A percentile compares a stretch with the other conserved stretches of the same genome.
Conservation (phyloP, 2,329 filamentous ascomycete species). For the Geosmithia morbida region DNA sequence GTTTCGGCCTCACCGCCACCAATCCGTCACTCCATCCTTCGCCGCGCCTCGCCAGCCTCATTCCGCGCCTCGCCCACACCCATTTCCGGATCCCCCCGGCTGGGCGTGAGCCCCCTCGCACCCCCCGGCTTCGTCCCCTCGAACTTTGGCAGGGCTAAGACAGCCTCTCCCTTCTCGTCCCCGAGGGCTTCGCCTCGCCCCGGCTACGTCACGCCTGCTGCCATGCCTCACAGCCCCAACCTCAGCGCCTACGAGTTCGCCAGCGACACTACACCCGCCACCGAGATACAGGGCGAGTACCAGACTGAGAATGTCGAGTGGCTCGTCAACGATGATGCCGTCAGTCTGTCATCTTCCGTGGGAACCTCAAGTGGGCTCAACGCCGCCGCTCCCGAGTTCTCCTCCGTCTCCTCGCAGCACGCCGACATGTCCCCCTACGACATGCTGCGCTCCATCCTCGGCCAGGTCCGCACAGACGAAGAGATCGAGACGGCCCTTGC, state of each 20-base stretch:
- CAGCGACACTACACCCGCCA: slow-evolving; percentile 64
- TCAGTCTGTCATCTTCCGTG: slow-evolving; percentile 63
- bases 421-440: slow-evolving; percentile 96
- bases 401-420: slow-evolving; percentile 42
- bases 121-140: slow-evolving; percentile 73
- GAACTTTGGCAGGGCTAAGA: slow-evolving; percentile 57
- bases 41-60: slow-evolving; percentile 80
- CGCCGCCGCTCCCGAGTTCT: slow-evolving; percentile 68
- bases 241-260: slow-evolving; percentile 91
- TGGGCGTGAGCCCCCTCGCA: slow-evolving; percentile 68
- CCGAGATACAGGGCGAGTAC: slow-evolving; percentile 80
- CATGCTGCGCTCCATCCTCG: slow-evolving; percentile 83
- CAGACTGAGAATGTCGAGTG: slow-evolving; percentile 94
- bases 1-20: slow-evolving; percentile 63
- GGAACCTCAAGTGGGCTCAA: slow-evolving; percentile 59
- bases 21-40: slow-evolving; percentile 77
- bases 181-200: slow-evolving; percentile 86
- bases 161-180: slow-evolving; percentile 78
- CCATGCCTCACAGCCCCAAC: slow-evolving; percentile 83
- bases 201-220: slow-evolving; percentile 68
- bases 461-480: slow-evolving; percentile 78
- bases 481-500: slow-evolving; percentile 89
- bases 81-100: slow-evolving; percentile 66
- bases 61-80: slow-evolving; percentile 82
- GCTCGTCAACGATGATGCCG: slow-evolving; percentile 81